Base-by-base conservation (phyloP, 805 yeast genomes). In the Starmerella kuoi region DNA sequence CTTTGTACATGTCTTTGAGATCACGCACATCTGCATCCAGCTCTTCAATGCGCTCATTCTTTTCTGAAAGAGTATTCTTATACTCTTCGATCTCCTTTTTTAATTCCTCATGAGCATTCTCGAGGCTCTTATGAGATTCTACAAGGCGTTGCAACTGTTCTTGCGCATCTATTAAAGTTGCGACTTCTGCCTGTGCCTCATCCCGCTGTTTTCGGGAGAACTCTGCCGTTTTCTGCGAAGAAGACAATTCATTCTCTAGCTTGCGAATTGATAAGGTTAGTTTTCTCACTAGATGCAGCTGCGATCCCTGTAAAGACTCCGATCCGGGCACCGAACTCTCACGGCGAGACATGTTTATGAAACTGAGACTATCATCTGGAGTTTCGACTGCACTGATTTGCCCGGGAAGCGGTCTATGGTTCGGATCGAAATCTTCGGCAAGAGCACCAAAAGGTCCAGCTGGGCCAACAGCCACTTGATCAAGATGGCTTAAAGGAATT, bases 11-110 rank as follows among this genome's bases (percentile, higher is more conserved):
- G 36, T 83, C 93, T 61, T 91, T 91, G 61, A 88, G 67, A 61
- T 91, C 98, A 4, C 67, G 70, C 15, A 91, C 88, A 56, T 91
- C 98, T 6, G 93, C 94, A 50, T 69, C 72, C 35, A 91, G 67
- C 60, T 91, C 98, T 42, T 77, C 81, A 4, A 83, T 88, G 48
- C 67, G 70, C 58, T 93, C 98, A 5, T 84, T 70, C 57, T 86
- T 86, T 56, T 87, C 95, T 5, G 95, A 95, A 14, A 88, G 66
- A 44, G 82, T 57, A 51, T 76, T 81, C 35, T 86, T 61, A 20
- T 48, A 39, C 21, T 6, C 22, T 4, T 37, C 44, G 37, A 82
- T 71, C 5, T 79, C 73, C 42, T 70, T 68, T 46, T 74, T 74
- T 5, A 72, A 55, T 18, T 59, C 67, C 35, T 75, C 46, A 20